Evolutionary conservation across 2,329 filamentous ascomycete species (phyloP), one percentile per base, ranked within the genome.

Genomic region (Corynespora cassiicola): DNA sequence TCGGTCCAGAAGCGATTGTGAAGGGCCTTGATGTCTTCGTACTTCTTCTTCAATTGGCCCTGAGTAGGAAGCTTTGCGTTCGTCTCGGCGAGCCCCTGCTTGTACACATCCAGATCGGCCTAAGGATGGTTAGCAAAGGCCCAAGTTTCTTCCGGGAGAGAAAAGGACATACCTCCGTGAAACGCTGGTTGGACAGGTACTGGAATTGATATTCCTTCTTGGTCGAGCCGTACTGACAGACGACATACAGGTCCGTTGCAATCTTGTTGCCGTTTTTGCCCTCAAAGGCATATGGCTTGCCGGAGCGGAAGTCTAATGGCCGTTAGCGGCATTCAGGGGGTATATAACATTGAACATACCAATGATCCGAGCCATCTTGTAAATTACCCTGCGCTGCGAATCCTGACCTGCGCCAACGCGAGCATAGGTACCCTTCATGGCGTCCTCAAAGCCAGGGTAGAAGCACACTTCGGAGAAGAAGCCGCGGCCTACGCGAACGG

Each of bases 381-480:
- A 99, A 50, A 88, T 80, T 46, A 87, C 86, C 42, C 85, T 75
- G 3, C 86, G 85, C 4, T 81, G 88, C 15, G 84, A 78, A 61
- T 95, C 87, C 9, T 86, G 79, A 1, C 91, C 92, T 39, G 96
- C 82, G 47, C 85, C 88, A 50, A 97, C 83, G 34, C 94, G 88
- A 23, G 86, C 86, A 65, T 87, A 99, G 68, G 90, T 95, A 34
- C 90, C 90, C 11, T 77, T 82, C 57, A 96, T 87, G 19, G 87
- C 80, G 7, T 87, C 75, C 39, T 95, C 88, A 53, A 99, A 96
- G 4, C 86, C 86, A 8, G 94, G 94, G 54, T 91, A 92, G 73
- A 95, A 96, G 76, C 90, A 96, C 38, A 96, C 87, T 59, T 92
- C 84, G 6, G 87, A 86, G 66, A 99, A 96, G 60, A 90, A 88